Conservation (phyloP, 1,284 basidiomycete genomes). For the Apiotrichum domesticum region DNA sequence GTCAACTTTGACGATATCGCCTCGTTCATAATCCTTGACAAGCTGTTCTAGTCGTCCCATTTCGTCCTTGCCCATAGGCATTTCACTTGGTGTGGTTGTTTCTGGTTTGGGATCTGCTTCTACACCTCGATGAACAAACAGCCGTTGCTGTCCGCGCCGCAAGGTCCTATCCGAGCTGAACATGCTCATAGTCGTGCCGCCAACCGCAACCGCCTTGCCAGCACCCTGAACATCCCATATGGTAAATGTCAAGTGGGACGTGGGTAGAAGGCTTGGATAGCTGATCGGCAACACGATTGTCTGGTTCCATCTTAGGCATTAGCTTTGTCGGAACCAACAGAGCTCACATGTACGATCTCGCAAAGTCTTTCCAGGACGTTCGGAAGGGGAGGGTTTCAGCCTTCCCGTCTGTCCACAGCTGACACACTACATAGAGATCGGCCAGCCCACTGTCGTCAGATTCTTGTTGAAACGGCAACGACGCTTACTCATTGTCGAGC, state of each 20-base stretch:
- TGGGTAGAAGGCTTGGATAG: constrained; percentile 82
- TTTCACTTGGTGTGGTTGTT: constrained; percentile 77
- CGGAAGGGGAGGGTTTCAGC: constrained; percentile 82
- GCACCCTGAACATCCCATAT: constrained; percentile 89
- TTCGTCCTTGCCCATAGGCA: constrained; percentile 63
- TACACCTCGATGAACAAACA: constrained; percentile 72
- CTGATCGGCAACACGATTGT: constrained; percentile 83
- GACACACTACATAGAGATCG: constrained; percentile 86
- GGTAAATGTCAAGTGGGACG: constrained; percentile 84
- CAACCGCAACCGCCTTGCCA: constrained; percentile 66
- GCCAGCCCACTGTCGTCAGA: constrained; percentile 59
- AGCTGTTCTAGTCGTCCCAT: constrained; percentile 94
- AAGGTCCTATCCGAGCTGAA: constrained; percentile 91
- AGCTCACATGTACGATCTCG: constrained; percentile 65
- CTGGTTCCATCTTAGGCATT: constrained; percentile 75
- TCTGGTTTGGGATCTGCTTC: constrained; percentile 81
- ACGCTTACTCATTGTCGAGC: constrained; percentile 64
- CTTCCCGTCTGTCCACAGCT: constrained; percentile 87
- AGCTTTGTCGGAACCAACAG: too few species aligned
- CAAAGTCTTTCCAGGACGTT: constrained; percentile 89
- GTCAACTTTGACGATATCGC: constrained; percentile 86
- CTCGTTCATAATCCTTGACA: constrained; percentile 92
- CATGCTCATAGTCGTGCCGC: constrained; percentile 80
- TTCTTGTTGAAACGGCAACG: constrained; percentile 58
- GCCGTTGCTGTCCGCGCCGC: constrained; percentile 80